These are phyloP conservation scores for Talaromyces sp. DNA, from an alignment of 2,329 filamentous ascomycete genomes.

Conservation along the genomic window DNA sequence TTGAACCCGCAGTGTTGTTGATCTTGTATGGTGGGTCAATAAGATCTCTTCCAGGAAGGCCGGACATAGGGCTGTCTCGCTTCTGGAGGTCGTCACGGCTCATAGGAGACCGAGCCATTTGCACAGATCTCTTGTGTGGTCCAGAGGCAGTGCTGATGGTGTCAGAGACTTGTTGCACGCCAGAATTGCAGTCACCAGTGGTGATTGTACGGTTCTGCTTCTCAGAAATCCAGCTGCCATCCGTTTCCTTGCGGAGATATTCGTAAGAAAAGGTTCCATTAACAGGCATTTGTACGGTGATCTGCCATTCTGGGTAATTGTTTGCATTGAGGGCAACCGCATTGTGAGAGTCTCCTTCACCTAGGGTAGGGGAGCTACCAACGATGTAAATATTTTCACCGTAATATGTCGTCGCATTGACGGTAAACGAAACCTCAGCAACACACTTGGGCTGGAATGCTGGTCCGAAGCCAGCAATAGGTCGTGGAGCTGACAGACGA, in stretches of 20 bases:
- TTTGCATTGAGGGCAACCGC: constrained; percentile 4
- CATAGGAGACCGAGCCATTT: neutral
- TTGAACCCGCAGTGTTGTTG: constrained; percentile 52
- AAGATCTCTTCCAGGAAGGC: constrained; percentile 58
- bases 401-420: constrained; percentile 4
- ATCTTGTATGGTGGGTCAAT: constrained; percentile 61
- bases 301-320: constrained; percentile 10
- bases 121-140: constrained; percentile 1
- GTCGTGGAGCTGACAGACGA: constrained; percentile 57
- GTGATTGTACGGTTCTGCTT: constrained; percentile 8
- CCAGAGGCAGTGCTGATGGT: constrained; percentile 7
- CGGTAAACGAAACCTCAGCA: constrained; percentile 3
- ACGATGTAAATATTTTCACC: constrained; percentile 9
- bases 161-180: constrained; percentile 7
- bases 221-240: constrained; percentile 11
- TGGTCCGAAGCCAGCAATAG: constrained; percentile 62
- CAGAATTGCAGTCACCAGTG: constrained; percentile 9
- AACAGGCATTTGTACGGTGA: constrained; percentile 9
- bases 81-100: constrained; percentile 2
- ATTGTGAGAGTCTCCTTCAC: neutral
- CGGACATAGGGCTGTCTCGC: constrained; percentile 40
- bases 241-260: constrained; percentile 7
- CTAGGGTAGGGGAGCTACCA: constrained; percentile 6
- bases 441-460: constrained; percentile 55
- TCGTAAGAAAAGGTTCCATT: constrained; percentile 13